Base-by-base conservation (phyloP, 306 rosid species). In the Oemleria cerasiformis region DNA sequence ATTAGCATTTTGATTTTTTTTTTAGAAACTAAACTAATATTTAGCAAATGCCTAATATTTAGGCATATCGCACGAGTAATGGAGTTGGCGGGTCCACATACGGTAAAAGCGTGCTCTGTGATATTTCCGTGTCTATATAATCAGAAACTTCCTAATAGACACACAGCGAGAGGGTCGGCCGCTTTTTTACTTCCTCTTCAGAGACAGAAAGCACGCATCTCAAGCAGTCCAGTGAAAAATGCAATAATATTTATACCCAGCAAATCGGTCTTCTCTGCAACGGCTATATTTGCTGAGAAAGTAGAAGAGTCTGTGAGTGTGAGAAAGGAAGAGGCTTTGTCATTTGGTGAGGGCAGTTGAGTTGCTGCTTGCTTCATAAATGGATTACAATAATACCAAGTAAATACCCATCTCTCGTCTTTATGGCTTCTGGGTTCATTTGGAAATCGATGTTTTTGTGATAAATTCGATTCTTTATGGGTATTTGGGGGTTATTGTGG, bases 371-470 rank as follows among this genome's bases (percentile, higher is more conserved):
- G 39, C 25, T 73, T 10, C 50, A 25, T 45, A 16, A 70, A 92
- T 92, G 96, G 89, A 90, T 69, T 69, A 47, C 80, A 73, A 49
- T 73, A 73, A 69, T 68, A 67, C 82, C 79, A 78, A 86, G 92
- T 92, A 85, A 84, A 64, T 81, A 70, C 19, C n/a, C n/a, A 51
- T 19, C 8, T 23, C 79, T 78, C 71, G 19, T 75, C 60, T 73
- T 25, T 59, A 61, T 34, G 76, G 48, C 60, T 71, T 51, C 64
- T 73, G 83, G 67, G 73, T 79, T 63, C 56, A 34, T 61, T 59
- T n/a, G 40, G 60, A 16, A 71, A 77, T 82, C 75, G 45, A 5
- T 57, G 72, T 48, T 56, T 78, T 61, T 77, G 20, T 67, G 34
- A 1, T 56, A 17, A 54, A 38, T 67, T 68, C 45, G 7, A 5